Evolutionary conservation across 306 rosid genomes (phyloP), one percentile per base, ranked within the genome.

Genomic region (Quercus engelmannii): DNA sequence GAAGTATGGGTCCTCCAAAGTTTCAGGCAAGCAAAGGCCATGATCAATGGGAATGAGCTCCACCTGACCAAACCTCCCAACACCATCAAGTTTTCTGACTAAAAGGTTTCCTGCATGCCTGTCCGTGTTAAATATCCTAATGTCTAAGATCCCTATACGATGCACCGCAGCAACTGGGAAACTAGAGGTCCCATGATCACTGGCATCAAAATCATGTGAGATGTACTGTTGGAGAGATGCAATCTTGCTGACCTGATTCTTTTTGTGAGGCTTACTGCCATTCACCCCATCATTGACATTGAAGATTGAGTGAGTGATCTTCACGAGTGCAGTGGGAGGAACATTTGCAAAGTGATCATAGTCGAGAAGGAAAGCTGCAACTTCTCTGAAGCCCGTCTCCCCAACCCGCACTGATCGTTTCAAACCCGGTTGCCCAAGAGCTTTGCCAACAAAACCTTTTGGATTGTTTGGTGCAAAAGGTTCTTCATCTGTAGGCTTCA

Each of bases 401-500:
- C 99, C 99, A 14, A 95, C 97, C 83, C 99, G 91, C 73, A 95
- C 99, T 0, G 99, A 95, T 1, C 91, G 91, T 69, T 95, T 95
- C 83, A 95, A 77, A 31, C 99, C 99, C 0, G 99, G 99, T 77
- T 95, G 97, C 68, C 99, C 99, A 71, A 95, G 94, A 21, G 98
- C 90, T 82, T 91, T 95, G 21, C 99, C 99, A 31, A 95, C 92
- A 85, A 91, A 95, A 3, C 99, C 99, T 79, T 95, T 95, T 0
- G 99, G 99, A 79, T 95, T 95, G 79, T 95, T 95, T 1, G 99
- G 99, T 2, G 98, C 99, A 85, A 93, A 95, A 78, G 99, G 99
- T 76, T 95, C 99, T 83, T 95, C 99, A 82, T 95, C 99, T 0
- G 98, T 95, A 11, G 99, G 99, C 82, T 95, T 95, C 79, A 95